Conservation (phyloP, 345 rosid genomes). For the Pistacia vera region DNA sequence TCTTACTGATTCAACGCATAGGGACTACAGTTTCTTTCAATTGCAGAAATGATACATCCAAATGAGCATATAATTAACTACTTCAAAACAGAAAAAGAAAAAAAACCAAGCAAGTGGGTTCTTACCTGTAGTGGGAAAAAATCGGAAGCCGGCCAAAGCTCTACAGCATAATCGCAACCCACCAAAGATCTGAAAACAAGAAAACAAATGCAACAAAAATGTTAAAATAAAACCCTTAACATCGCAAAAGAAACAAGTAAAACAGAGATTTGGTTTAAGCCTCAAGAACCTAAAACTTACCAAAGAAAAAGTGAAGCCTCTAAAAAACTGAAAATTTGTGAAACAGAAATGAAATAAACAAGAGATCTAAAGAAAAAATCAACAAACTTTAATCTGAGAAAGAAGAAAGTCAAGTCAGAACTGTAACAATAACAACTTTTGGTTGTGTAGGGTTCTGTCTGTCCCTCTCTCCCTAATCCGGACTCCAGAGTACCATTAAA, state of each 20-base stretch:
- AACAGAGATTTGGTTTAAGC: neutral
- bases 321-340: neutral
- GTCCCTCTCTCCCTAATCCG: neutral
- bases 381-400: neutral
- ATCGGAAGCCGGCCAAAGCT: neutral
- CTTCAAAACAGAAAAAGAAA: too few relatives aligned
- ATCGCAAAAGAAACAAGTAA: neutral
- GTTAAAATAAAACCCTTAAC: neutral
- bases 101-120: neutral
- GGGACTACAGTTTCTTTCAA: neutral
- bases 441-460: neutral
- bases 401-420: slow-evolving; percentile 2
- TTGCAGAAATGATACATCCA: too few relatives aligned
- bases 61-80: neutral
- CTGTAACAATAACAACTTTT: neutral
- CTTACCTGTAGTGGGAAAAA: neutral
- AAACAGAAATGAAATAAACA: neutral
- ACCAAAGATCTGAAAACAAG: slow-evolving; percentile 15
- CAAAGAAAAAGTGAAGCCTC: neutral
- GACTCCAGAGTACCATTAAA: slow-evolving; percentile 15
- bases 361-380: neutral
- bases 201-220: slow-evolving; percentile 3
- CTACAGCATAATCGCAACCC: neutral
- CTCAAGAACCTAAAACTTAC: neutral
- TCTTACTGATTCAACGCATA: neutral